Percentiles rank a stretch among this genome's conserved stretches.
Evolutionary conservation across 148 eudicot species (phyloP).

Genomic region (Euryodendron excelsum): DNA sequence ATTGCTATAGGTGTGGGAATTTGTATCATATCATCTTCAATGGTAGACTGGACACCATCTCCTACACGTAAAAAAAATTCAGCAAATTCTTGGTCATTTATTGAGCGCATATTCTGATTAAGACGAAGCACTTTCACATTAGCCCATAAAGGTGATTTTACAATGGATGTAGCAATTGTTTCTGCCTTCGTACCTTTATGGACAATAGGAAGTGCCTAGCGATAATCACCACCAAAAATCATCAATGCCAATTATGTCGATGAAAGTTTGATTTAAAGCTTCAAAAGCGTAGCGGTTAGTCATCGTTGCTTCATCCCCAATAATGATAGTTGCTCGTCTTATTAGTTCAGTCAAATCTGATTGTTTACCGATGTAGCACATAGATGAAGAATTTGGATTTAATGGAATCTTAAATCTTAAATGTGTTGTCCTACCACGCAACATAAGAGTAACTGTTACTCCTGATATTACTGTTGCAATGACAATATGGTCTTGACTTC

Average conservation of each 20-base stretch:
- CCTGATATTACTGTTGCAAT: background rate
- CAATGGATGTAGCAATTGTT: background rate
- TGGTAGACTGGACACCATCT: background rate
- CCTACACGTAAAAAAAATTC: background rate
- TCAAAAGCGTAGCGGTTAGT: background rate
- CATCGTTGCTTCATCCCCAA: constrained; percentile 1
- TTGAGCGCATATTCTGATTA: background rate
- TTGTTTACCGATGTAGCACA: background rate
- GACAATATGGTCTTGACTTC: background rate
- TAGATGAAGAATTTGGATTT: background rate
- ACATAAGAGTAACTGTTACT: background rate
- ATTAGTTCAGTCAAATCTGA: background rate
- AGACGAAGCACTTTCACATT: background rate
- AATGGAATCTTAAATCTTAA: background rate
- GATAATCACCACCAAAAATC: background rate
- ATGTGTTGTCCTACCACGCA: background rate
- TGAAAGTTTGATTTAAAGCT: background rate
- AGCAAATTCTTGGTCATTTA: background rate
- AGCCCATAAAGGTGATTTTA: background rate
- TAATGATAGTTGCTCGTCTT: background rate
- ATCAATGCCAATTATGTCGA: background rate
- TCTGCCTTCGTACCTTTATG: background rate
- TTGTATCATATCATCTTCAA: background rate
- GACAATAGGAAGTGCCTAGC: background rate
- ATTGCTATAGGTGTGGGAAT: background rate